Base-by-base conservation (phyloP, 257 asterid genomes). In the Petunia axillaris region DNA sequence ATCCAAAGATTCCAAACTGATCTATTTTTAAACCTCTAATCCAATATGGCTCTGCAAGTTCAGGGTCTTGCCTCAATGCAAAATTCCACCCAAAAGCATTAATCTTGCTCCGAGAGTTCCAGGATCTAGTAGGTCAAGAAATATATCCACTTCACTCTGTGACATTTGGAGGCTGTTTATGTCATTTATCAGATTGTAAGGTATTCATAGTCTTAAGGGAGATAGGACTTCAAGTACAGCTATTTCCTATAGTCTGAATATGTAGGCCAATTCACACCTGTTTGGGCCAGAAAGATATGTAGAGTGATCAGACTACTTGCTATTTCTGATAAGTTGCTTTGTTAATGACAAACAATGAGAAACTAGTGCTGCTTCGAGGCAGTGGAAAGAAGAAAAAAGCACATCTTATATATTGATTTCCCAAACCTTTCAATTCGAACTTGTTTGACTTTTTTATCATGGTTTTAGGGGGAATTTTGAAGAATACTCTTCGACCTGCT, bases 401-500 rank as follows among this genome's bases (percentile, higher is more conserved):
- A n/a, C 15, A 48, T 70, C 76, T 70, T 46, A 25, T 25, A 25
- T 25, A 8, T 4, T 46, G 10, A 63, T 60, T 75, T 68, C 52
- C 55, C 75, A 39, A 15, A 50, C 40, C 52, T 54, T 70, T 52
- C 82, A 44, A 14, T 50, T 79, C 50, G 59, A 9, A 39, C 37
- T 62, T 39, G 40, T 50, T 53, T 74, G 77, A 79, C 70, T 48
- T 53, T 55, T 60, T 60, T 46, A 38, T 63, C 58, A 59, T 63
- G 38, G 52, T 38, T 86, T 81, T 76, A 92, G 97, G 96, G 77
- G 97, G 97, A 79, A 88, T 92, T 43, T 87, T 92, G 54, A 91
- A 91, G 89, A 86, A 89, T 73, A 87, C 91, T 8, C 94, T 92
- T 52, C 93, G 97, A 13, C 97, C 96, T 80, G 78, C 80, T 7